These are phyloP conservation scores for Decorospora gaudefroyi DNA, from an alignment of 2,329 filamentous ascomycete species.

Conservation along the genomic window DNA sequence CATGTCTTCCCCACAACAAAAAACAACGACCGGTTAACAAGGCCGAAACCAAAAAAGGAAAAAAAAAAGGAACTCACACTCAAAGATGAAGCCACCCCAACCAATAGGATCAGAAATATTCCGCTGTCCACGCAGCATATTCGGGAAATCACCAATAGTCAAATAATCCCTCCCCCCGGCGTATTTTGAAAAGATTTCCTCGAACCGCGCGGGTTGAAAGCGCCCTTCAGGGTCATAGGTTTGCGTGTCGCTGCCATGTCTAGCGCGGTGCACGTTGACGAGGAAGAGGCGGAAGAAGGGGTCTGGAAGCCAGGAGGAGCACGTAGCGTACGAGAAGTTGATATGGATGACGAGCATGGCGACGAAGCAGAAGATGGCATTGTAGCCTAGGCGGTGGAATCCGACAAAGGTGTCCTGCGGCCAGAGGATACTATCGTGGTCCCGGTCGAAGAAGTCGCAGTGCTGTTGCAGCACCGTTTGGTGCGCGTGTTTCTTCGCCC, in stretches of 20 bases:
- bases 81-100: conserved; percentile 52
- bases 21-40: not conserved
- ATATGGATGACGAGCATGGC: conserved; percentile 55
- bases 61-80: too few species aligned
- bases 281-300: conserved; percentile 51
- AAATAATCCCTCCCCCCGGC: conserved; percentile 47
- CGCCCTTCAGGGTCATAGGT: conserved; percentile 54
- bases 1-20: not conserved
- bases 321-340: conserved; percentile 57
- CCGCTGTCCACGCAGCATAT: conserved; percentile 50
- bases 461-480: conserved; percentile 59
- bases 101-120: conserved; percentile 52
- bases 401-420: conserved; percentile 57
- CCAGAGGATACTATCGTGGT: conserved; percentile 59
- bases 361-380: conserved; percentile 50
- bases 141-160: conserved; percentile 47
- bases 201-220: conserved; percentile 54
- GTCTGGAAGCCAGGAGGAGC: conserved; percentile 51
- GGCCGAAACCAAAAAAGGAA: too few species aligned
- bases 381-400: conserved; percentile 55
- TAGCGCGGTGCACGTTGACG: conserved; percentile 50
- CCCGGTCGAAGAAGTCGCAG: conserved; percentile 58
- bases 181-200: conserved; percentile 57
- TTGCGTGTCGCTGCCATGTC: conserved; percentile 52
- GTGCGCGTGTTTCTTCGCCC: conserved; percentile 47